Percentiles rank a stretch among this genome's conserved stretches.
phyloP scores from a whole-genome alignment of 1,284 basidiomycete genomes.

The Ceratobasidium sp. region DNA sequence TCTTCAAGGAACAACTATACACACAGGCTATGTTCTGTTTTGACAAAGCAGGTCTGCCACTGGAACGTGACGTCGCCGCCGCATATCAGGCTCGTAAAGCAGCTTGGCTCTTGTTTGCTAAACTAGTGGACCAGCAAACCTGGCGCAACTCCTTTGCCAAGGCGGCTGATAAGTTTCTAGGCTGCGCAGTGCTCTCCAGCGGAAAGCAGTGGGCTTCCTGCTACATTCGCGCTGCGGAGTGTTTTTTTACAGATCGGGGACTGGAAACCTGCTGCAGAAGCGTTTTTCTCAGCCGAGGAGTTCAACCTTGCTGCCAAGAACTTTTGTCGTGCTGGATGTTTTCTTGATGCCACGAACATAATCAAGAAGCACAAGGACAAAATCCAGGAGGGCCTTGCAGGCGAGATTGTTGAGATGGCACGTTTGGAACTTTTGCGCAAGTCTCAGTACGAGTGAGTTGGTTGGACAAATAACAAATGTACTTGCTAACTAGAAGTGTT shows the following conservation, averaged over 20 bases:
- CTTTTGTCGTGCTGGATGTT: conserved; percentile 63
- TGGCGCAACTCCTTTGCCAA: conserved; percentile 57
- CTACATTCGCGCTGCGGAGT: conserved; percentile 62
- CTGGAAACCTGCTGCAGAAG: conserved; percentile 59
- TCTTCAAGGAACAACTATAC: conserved; percentile 69
- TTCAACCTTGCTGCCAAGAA: conserved; percentile 61
- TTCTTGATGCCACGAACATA: conserved; percentile 65
- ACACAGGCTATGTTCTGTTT: conserved; percentile 71
- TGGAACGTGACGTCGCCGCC: conserved; percentile 61
- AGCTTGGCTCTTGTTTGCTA: conserved; percentile 55
- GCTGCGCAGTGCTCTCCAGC: background rate
- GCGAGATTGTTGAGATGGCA: conserved; percentile 62
- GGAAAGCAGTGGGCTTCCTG: conserved; percentile 31
- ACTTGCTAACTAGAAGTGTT: conserved; percentile 50
- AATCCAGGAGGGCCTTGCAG: conserved; percentile 61
- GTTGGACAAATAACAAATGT: background rate
- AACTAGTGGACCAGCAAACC: conserved; percentile 51
- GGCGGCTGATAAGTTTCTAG: conserved; percentile 58
- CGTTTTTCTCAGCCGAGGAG: conserved; percentile 57
- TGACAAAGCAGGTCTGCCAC: conserved; percentile 61
- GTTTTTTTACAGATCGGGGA: conserved; percentile 59
- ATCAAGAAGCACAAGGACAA: conserved; percentile 55
- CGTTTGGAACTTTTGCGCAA: conserved; percentile 65
- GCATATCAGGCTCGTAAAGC: conserved; percentile 61
- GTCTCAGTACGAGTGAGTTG: conserved; percentile 61